Evolutionary conservation across 2,329 filamentous ascomycete species (phyloP), one percentile per base, ranked within the genome.

Genomic region (Aspergillus tamarii): DNA sequence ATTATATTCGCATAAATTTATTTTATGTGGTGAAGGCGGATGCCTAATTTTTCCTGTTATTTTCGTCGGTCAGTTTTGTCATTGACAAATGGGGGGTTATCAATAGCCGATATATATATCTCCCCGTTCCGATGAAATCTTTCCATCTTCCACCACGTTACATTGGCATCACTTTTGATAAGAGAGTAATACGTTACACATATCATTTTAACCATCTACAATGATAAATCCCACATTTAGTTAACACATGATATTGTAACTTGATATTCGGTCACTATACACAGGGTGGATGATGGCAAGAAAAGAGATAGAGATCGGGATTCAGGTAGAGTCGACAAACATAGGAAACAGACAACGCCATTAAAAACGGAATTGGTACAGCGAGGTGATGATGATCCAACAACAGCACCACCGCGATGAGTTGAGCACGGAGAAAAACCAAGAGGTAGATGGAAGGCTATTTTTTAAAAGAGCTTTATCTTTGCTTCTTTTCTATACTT

Each of bases 351-450:
- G 21, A 39, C 26, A 45, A 59, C 39, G 55, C 55, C 46, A 69
- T 69, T 69, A 64, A 67, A 41, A 68, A 68, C 63, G 69, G 64
- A 64, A 65, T 59, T 66, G 64, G 67, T 69, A 68, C 62, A 73
- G 48, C 48, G 48, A 69, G 71, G 64, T 67, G 62, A 63, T 21
- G 48, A 50, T n/a, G 39, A 48, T 26, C 52, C 11, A 55, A 55
- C 11, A 55, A 55, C 36, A 36, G 36, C n/a, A 55, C 14, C 52
- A 26, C 52, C 30, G n/a, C 48, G 48, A 52, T 52, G 48, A 52
- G 26, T 43, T 23, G 43, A 64, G 64, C 70, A 66, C 36, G 65
- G 69, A 64, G 68, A 65, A 41, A n/a, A 41, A 43, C 19, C 54
- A 57, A 30, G 28, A 19, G n/a, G 48, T 52, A 52, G 48, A 56